Conservation (phyloP, 148 eudicot genomes). For the Vaccinium corymbosum region DNA sequence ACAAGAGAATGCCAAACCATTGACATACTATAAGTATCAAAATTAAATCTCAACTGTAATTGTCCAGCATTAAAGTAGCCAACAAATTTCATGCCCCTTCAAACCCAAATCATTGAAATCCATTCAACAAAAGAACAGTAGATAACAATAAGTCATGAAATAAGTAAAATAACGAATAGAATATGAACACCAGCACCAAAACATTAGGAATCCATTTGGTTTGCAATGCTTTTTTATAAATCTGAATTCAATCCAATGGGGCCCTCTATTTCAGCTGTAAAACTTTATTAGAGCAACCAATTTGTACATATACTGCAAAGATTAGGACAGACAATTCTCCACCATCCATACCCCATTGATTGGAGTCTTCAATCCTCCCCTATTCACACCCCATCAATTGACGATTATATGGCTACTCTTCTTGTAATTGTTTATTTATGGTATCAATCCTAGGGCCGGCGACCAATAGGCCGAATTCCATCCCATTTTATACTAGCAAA, state of each 20-base stretch:
- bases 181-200: neutral
- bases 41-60: neutral
- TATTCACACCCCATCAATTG: neutral
- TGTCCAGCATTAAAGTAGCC: neutral
- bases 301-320: neutral
- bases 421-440: neutral
- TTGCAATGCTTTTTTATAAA: neutral
- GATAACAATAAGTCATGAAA: neutral
- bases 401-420: neutral
- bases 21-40: neutral
- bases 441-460: neutral
- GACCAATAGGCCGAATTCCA: neutral
- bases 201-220: neutral
- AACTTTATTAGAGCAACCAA: neutral
- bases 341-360: neutral
- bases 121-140: neutral
- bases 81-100: neutral
- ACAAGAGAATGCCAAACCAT: neutral
- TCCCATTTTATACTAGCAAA: neutral
- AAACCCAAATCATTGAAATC: neutral
- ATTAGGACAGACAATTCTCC: neutral
- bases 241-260: neutral
- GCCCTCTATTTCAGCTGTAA: neutral
- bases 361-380: neutral
- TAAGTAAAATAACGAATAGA: neutral